Percentiles rank a stretch among this genome's conserved stretches.
These are phyloP conservation scores for Diversispora eburnea DNA, from an alignment of 192 early-diverging fungal genomes.

Conservation along the genomic window DNA sequence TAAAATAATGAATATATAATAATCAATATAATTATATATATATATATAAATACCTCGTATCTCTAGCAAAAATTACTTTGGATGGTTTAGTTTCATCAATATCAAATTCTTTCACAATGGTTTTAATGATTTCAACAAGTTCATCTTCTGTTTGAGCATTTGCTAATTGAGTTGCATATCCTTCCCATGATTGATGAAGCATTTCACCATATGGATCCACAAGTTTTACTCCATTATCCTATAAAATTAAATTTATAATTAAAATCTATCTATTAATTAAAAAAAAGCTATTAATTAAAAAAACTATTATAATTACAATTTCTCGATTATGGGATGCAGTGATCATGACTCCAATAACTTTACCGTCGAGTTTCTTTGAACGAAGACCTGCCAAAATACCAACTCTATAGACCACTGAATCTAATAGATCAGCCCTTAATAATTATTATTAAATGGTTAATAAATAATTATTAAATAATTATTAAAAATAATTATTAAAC, in stretches of 20 bases:
- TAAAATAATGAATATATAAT: not conserved
- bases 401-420: constrained; percentile 89
- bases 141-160: constrained; percentile 72
- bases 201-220: constrained; percentile 99
- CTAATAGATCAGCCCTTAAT: constrained; percentile 75
- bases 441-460: no score
- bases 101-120: constrained; percentile 58
- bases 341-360: constrained; percentile 93
- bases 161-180: constrained; percentile 82
- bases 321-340: constrained; percentile 99
- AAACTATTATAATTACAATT: constrained; percentile 44
- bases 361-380: constrained; percentile 80
- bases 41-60: constrained; percentile 69
- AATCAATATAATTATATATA: constrained; percentile 9
- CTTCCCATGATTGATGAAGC: constrained; percentile 95
- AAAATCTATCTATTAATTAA: no score
- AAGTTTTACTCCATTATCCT: constrained; percentile 98
- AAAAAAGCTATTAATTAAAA: not conserved
- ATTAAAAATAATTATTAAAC: not conserved
- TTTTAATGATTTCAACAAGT: constrained; percentile 56
- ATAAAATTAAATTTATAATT: not conserved
- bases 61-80: constrained; percentile 79
- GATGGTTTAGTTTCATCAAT: constrained; percentile 71
- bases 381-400: constrained; percentile 89
- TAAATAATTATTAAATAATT: constrained; percentile 10